Percentiles rank a stretch among this genome's conserved stretches.
Evolutionary conservation across 495 filamentous ascomycete species (phyloP).

Genomic region (Paragyromitra xinjiangensis): DNA sequence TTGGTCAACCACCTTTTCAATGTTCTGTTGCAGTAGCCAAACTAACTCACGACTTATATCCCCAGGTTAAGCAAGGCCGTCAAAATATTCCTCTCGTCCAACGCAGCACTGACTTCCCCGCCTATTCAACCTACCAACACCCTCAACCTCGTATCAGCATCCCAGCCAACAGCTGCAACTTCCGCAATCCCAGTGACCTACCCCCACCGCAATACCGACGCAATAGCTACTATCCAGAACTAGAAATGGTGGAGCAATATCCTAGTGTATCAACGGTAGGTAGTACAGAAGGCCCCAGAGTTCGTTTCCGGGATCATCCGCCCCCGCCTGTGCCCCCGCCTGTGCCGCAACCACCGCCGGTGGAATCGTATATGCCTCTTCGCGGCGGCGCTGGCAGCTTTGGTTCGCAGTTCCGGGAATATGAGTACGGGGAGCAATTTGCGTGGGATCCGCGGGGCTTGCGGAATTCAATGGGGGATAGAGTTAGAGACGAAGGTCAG

Average conservation of each 20-base stretch:
- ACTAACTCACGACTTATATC: background rate
- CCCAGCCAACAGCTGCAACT: conserved; percentile 2
- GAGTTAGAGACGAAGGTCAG: background rate
- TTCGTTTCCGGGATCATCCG: conserved; percentile 31
- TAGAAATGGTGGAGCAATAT: conserved; percentile 21
- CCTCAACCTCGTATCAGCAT: conserved; percentile 10
- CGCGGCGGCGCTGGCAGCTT: conserved; percentile 22
- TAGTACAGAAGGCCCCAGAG: conserved; percentile 20
- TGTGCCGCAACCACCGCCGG: conserved; percentile 31
- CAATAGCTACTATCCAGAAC: conserved; percentile 24
- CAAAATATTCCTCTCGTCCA: conserved; percentile 39
- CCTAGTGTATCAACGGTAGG: background rate
- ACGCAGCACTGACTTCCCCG: conserved; percentile 37
- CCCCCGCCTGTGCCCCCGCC: conserved; percentile 41
- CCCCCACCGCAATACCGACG: conserved; percentile 14
- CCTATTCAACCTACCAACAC: conserved; percentile 27
- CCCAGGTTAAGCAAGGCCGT: conserved; percentile 42
- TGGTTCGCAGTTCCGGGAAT: conserved; percentile 19
- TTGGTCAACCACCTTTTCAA: background rate
- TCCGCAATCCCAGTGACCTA: background rate
- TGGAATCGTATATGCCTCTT: conserved; percentile 14
- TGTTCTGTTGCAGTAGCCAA: background rate
- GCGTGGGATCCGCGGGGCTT: background rate
- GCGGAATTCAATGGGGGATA: conserved; percentile 5
- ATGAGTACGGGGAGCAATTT: conserved; percentile 22